Conservation (phyloP, 2,329 filamentous ascomycete genomes). For the Fusarium papillatum region DNA sequence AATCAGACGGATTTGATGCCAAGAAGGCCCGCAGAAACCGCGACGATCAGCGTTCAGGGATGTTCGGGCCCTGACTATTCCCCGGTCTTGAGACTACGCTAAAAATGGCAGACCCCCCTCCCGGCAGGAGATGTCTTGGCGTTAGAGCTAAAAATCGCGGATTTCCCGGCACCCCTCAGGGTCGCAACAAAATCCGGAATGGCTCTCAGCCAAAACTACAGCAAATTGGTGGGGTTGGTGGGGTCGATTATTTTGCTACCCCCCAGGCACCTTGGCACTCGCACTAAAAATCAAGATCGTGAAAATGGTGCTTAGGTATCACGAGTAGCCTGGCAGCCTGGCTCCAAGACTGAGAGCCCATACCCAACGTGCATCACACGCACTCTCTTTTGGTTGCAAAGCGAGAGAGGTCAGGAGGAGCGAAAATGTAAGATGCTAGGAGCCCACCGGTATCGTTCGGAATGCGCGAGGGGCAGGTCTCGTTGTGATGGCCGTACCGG, state of each 20-base stretch:
- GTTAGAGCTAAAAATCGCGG: too few species aligned
- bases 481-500: background rate
- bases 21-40: background rate
- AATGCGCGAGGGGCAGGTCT: background rate
- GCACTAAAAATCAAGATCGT: too few species aligned
- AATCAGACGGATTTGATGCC: background rate
- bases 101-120: too few species aligned
- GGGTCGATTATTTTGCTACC: too few species aligned
- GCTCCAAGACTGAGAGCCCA: background rate
- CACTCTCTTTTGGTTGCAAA: background rate
- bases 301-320: background rate
- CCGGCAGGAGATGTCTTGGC: too few species aligned
- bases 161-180: too few species aligned
- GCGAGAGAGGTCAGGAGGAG: background rate
- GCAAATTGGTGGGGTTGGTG: too few species aligned
- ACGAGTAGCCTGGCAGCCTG: background rate
- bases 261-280: too few species aligned
- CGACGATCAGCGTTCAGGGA: background rate
- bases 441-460: background rate
- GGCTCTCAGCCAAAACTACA: too few species aligned
- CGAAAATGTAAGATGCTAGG: background rate
- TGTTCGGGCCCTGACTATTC: background rate
- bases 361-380: background rate
- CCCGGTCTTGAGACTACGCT: too few species aligned
- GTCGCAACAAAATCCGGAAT: too few species aligned